Evolutionary conservation across 1,284 basidiomycete species (phyloP).

Genomic region (Rhodotorula sp.): DNA sequence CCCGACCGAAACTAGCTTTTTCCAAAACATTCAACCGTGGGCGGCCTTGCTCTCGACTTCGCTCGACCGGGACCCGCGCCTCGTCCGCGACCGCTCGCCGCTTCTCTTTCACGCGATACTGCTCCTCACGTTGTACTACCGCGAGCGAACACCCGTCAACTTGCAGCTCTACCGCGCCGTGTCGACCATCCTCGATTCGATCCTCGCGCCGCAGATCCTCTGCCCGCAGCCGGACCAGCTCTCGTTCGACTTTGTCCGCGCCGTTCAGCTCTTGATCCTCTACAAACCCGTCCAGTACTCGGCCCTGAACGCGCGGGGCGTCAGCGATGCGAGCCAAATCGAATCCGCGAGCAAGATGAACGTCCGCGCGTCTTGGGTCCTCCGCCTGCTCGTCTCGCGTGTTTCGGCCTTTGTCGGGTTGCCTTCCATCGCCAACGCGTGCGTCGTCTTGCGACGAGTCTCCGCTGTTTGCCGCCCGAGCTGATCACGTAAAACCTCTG

Average conservation of each 20-base stretch:
- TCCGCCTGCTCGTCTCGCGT: constrained; percentile 25
- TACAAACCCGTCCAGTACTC: constrained; percentile 39
- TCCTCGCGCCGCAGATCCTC: constrained; percentile 37
- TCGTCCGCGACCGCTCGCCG: constrained; percentile 33
- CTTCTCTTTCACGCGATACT: constrained; percentile 40
- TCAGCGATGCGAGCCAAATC: constrained; percentile 23
- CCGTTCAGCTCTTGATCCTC: constrained; percentile 32
- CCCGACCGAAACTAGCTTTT: constrained; percentile 15
- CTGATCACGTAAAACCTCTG: too few species aligned
- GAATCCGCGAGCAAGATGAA: constrained; percentile 38
- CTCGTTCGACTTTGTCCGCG: constrained; percentile 34
- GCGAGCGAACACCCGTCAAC: constrained; percentile 27
- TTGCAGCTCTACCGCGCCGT: constrained; percentile 32
- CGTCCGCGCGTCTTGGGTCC: constrained; percentile 35
- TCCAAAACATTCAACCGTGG: constrained; percentile 34
- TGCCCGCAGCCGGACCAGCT: constrained; percentile 38
- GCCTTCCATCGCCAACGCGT: constrained; percentile 27
- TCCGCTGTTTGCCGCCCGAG: not conserved
- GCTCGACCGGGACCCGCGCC: constrained; percentile 24
- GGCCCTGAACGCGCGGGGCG: constrained; percentile 26
- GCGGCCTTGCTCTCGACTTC: constrained; percentile 22
- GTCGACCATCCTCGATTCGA: constrained; percentile 32
- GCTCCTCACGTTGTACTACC: constrained; percentile 38
- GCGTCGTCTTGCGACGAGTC: not conserved
- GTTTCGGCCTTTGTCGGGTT: constrained; percentile 31